phyloP scores from a whole-genome alignment of 768 basidiomycete species.

The Phylloporus scabripes region DNA sequence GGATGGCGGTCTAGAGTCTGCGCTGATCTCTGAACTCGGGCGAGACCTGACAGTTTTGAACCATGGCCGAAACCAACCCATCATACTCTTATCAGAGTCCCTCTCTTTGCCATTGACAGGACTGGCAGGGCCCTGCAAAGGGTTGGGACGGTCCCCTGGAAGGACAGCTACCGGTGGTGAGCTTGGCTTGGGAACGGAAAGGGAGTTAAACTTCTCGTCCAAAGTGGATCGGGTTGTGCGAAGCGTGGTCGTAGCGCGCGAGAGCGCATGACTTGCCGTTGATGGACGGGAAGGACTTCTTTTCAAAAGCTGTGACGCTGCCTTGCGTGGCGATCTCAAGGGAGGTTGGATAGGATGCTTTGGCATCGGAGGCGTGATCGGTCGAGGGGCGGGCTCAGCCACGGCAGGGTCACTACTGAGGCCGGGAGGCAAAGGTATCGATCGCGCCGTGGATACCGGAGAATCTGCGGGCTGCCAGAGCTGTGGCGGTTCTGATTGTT shows the following conservation, averaged over 20 bases:
- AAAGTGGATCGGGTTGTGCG: constrained; percentile 18
- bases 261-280: constrained; percentile 9
- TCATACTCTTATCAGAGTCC: constrained; percentile 40
- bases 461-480: constrained; percentile 21
- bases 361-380: constrained; percentile 19
- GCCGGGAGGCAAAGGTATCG: constrained; percentile 34
- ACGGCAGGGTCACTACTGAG: constrained; percentile 22
- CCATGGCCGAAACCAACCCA: constrained; percentile 28
- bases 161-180: constrained; percentile 13
- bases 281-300: constrained; percentile 12
- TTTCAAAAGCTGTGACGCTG: constrained; percentile 15
- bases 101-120: constrained; percentile 26
- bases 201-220: constrained; percentile 21
- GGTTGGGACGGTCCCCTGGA: constrained; percentile 18
- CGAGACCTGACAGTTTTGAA: constrained; percentile 20
- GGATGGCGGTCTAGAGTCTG: constrained; percentile 10
- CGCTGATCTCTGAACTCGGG: constrained; percentile 17
- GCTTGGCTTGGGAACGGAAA: constrained; percentile 3
- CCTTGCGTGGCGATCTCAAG: constrained; percentile 23
- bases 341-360: constrained; percentile 12
- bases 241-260: constrained; percentile 17
- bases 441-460: constrained; percentile 19
- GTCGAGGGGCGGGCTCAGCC: constrained; percentile 15
- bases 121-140: constrained; percentile 28
- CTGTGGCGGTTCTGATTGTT: constrained; percentile 10